Base-by-base conservation (phyloP, 2,329 filamentous ascomycete species). In the Aspergillus sp. region DNA sequence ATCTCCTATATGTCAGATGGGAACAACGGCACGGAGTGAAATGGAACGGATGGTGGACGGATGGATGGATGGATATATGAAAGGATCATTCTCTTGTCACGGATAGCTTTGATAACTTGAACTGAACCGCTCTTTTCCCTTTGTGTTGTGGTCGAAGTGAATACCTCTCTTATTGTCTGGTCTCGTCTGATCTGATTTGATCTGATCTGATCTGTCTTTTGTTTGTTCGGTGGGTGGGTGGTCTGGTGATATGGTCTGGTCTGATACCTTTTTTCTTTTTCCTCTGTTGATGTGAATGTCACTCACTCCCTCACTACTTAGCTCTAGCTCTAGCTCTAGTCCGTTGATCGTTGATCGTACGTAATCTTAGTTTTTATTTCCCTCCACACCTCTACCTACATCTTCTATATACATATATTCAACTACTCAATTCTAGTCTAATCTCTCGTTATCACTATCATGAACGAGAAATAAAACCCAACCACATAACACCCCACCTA, bases 331-430 rank as follows among this genome's bases (percentile, higher is more conserved):
- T 27, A 30, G 25, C n/a, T 50, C 21, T 27, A 30, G 25, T 8
- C 27, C 30, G 8, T 30, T 50, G 47, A 10, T 32, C 25, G 10
- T 50, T 50, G 47, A 10, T 32, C 25, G 25, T 50, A 50, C 25
- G 47, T 50, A 50, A 50, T 50, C n/a, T 32, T 50, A 50, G 47
- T 50, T 19, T 15, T 50, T 50, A 49, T 44, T 44, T 13, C 5
- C 41, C 13, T 13, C 17, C 11, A 23, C 19, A 15, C 2, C 10
- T 13, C 2, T 44, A 44, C n/a, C 7, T 8, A 8, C 25, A 25
- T 7, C 7, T 27, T 27, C 25, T 8, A 27, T 25, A 25, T 7
- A 7, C 23, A 25, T 25, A 25, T 7, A 25, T 25, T 25, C 6
- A 25, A 25, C 6, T 25, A 25, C 23, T 25, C 23, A 25, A 25